Conservation (phyloP, 2,329 filamentous ascomycete genomes). For the Penicillium crustosum region DNA sequence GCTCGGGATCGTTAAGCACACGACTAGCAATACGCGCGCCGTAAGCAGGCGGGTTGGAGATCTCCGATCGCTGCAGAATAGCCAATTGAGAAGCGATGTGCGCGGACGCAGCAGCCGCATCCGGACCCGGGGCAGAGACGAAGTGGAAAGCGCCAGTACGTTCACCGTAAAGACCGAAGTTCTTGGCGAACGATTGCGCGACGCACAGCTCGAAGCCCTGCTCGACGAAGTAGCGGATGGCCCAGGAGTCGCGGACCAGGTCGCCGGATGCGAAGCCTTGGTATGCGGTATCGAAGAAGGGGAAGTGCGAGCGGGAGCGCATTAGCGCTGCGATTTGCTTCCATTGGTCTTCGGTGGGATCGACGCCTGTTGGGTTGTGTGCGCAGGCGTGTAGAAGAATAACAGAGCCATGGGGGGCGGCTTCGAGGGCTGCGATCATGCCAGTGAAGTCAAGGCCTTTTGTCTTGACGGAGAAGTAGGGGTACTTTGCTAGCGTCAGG, state of each 20-base stretch:
- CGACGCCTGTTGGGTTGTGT: conserved; percentile 96
- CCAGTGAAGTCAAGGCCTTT: conserved; percentile 90
- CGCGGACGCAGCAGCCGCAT: conserved; percentile 59
- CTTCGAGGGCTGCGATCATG: conserved; percentile 70
- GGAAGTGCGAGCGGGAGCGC: conserved; percentile 78
- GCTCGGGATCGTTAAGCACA: conserved; percentile 75
- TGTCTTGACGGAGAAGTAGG: conserved; percentile 87
- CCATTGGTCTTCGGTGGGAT: conserved; percentile 93
- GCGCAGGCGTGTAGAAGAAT: conserved; percentile 93
- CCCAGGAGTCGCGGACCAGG: conserved; percentile 78
- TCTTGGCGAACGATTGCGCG: conserved; percentile 63
- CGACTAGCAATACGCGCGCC: conserved; percentile 84
- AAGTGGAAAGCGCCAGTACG: conserved; percentile 96
- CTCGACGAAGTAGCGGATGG: conserved; percentile 91
- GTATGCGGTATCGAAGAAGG: conserved; percentile 98
- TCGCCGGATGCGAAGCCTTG: conserved; percentile 96
- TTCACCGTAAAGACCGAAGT: conserved; percentile 87
- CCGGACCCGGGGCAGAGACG: conserved; percentile 69
- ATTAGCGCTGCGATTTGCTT: conserved; percentile 79
- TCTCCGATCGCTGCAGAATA: conserved; percentile 93
- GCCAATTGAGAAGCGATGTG: conserved; percentile 84
- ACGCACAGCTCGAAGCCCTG: conserved; percentile 74
- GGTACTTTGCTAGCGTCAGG: conserved; percentile 76
- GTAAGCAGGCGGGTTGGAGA: conserved; percentile 94
- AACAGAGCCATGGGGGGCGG: conserved; percentile 75